Conservation (phyloP, 352 stramenopile species). For the Phytophthora tubulina region DNA sequence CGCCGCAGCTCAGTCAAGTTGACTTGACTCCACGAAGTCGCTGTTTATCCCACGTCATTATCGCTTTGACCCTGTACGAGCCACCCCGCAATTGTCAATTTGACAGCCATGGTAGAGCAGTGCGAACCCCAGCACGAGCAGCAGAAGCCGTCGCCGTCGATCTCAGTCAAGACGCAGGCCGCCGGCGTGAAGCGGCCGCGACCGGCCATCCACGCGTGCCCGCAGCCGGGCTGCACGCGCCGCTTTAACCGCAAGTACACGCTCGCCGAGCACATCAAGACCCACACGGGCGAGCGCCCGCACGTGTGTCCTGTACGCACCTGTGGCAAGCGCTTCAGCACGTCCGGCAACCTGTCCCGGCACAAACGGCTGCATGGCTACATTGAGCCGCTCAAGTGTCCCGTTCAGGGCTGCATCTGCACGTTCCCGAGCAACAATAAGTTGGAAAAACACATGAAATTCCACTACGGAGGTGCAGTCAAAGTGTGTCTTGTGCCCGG, state of each 20-base stretch:
- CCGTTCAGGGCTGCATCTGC: conserved; percentile 35
- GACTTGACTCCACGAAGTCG: conserved; percentile 5
- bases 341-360: conserved; percentile 51
- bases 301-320: conserved; percentile 39
- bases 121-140: conserved; percentile 10
- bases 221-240: conserved; percentile 43
- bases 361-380: conserved; percentile 50
- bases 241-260: conserved; percentile 72
- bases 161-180: conserved; percentile 1
- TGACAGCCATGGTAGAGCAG: conserved; percentile 22
- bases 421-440: conserved; percentile 44
- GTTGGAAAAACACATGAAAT: conserved; percentile 50
- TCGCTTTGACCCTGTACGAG: conserved; percentile 18
- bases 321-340: conserved; percentile 59
- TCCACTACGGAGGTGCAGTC: conserved; percentile 44
- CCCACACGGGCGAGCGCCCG: conserved; percentile 63
- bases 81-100: conserved; percentile 1
- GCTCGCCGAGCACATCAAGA: conserved; percentile 75
- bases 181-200: conserved; percentile 21
- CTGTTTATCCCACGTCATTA: conserved; percentile 34
- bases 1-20: conserved; percentile 3
- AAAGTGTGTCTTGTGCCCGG: conserved; percentile 44
- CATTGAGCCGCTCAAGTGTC: conserved; percentile 44
- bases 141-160: conserved; percentile 12
- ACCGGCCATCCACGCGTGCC: conserved; percentile 41